Percentiles rank a stretch among this genome's conserved stretches.
These are phyloP conservation scores for Talaromyces marneffei DNA, from an alignment of 2,329 filamentous ascomycete genomes.

Conservation along the genomic window DNA sequence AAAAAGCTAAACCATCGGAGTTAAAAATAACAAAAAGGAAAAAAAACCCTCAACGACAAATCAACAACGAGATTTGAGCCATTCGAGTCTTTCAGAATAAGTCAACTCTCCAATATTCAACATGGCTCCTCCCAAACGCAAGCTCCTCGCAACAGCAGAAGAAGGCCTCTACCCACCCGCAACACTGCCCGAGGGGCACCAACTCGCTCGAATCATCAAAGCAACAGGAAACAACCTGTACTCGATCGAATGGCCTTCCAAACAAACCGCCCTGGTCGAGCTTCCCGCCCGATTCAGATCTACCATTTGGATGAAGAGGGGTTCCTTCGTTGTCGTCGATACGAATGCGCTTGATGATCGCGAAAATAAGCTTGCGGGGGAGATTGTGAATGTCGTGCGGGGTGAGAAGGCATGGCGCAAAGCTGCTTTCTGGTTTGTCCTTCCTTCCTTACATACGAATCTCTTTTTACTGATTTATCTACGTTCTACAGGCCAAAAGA, in stretches of 20 bases:
- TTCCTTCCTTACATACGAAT: background rate
- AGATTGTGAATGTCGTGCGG: slow-evolving; percentile 87
- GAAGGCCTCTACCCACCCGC: slow-evolving; percentile 60
- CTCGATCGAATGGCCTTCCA: slow-evolving; percentile 64
- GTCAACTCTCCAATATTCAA: background rate
- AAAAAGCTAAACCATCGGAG: background rate
- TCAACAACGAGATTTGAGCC: background rate
- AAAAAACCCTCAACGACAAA: background rate
- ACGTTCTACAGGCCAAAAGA: slow-evolving; percentile 62
- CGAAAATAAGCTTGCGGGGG: slow-evolving; percentile 73
- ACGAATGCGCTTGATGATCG: slow-evolving; percentile 58
- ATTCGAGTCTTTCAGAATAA: background rate
- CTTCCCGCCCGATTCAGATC: slow-evolving; percentile 80
- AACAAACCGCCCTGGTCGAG: slow-evolving; percentile 66
- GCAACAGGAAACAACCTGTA: slow-evolving; percentile 88
- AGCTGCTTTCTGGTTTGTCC: slow-evolving; percentile 70
- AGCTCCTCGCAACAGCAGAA: slow-evolving; percentile 69
- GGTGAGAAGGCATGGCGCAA: slow-evolving; percentile 93
- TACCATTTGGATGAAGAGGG: slow-evolving; percentile 87
- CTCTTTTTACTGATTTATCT: background rate
- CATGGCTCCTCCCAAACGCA: slow-evolving; percentile 73
- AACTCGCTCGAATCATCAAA: slow-evolving; percentile 71
- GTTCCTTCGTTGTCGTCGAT: slow-evolving; percentile 81
- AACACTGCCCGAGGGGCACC: slow-evolving; percentile 46
- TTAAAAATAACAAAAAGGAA: background rate